phyloP scores from a whole-genome alignment of 106 monocot genomes.

The Xerophyta viscosa region DNA sequence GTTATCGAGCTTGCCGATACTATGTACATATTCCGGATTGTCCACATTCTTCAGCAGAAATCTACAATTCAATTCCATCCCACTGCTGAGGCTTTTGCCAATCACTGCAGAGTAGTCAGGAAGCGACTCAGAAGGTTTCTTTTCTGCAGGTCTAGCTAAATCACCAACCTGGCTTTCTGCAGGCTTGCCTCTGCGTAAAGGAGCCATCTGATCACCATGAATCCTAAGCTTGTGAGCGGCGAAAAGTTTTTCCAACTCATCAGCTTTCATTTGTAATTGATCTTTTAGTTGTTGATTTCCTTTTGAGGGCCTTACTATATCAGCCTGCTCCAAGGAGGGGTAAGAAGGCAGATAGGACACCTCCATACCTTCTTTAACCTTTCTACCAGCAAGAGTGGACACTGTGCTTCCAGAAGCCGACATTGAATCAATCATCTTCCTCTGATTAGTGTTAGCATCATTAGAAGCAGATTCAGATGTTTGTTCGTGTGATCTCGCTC shows the following conservation, averaged over 20 bases:
- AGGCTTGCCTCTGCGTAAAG: constrained; percentile 17
- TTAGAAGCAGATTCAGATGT: constrained; percentile 22
- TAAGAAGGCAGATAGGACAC: constrained; percentile 7
- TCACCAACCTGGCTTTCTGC: constrained; percentile 3
- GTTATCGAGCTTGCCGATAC: constrained; percentile 6
- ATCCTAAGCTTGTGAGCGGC: constrained; percentile 42
- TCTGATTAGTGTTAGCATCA: constrained; percentile 17
- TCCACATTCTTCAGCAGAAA: constrained; percentile 14
- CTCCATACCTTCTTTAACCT: constrained; percentile 20
- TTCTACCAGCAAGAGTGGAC: constrained; percentile 13
- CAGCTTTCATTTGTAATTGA: constrained; percentile 44
- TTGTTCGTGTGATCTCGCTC: constrained; percentile 22
- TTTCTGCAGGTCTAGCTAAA: constrained; percentile 17
- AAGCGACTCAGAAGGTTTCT: constrained; percentile 6
- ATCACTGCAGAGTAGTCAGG: not conserved
- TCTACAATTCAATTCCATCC: constrained; percentile 8
- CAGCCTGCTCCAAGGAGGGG: constrained; percentile 18
- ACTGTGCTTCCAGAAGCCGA: constrained; percentile 5
- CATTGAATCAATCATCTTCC: constrained; percentile 15
- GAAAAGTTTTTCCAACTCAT: constrained; percentile 51
- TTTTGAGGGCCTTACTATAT: constrained; percentile 31
- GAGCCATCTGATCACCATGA: constrained; percentile 30
- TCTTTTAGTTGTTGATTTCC: constrained; percentile 70
- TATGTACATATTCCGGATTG: constrained; percentile 11
- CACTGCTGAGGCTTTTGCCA: not conserved